A percentile compares a stretch with the other conserved stretches of the same genome.
Evolutionary conservation across 306 rosid genomes (phyloP).

Genomic region (Mimosa pudica): DNA sequence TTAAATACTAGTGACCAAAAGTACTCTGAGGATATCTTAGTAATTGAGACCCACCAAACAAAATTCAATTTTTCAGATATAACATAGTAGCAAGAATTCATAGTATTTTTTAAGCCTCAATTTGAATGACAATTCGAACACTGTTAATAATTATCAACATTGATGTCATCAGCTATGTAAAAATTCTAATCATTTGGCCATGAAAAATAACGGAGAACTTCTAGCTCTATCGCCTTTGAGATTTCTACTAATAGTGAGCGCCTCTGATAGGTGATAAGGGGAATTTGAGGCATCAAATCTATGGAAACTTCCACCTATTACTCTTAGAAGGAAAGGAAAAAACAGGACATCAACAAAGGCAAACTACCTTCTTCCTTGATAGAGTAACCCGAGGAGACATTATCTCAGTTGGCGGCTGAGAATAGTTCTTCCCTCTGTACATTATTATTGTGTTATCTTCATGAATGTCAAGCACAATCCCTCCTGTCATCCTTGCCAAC

Average conservation of each 20-base stretch:
- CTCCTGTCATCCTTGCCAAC: conserved; percentile 87
- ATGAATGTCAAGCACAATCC: conserved; percentile 87
- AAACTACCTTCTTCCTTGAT: conserved; percentile 81
- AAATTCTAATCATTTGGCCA: not conserved
- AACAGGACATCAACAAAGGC: not conserved
- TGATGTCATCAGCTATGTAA: not conserved
- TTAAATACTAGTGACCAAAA: not conserved
- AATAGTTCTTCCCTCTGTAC: conserved; percentile 97
- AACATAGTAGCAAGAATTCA: conserved; percentile 6
- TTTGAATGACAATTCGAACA: conserved; percentile 15
- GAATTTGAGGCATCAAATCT: not conserved
- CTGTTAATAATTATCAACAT: not conserved
- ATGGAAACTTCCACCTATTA: conserved; percentile 16
- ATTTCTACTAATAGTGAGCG: not conserved
- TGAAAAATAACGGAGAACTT: not conserved
- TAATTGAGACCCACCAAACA: not conserved
- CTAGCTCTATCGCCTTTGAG: not conserved
- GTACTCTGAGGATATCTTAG: not conserved
- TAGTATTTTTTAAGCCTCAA: conserved; percentile 3
- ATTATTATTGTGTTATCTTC: conserved; percentile 87
- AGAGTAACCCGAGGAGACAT: conserved; percentile 95
- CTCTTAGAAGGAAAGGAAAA: not conserved
- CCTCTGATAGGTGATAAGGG: not conserved
- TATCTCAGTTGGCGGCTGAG: conserved; percentile 95
- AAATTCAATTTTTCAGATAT: conserved; percentile 10